Base-by-base conservation (phyloP, 768 basidiomycete genomes). In the Phylloporus arenicola region DNA sequence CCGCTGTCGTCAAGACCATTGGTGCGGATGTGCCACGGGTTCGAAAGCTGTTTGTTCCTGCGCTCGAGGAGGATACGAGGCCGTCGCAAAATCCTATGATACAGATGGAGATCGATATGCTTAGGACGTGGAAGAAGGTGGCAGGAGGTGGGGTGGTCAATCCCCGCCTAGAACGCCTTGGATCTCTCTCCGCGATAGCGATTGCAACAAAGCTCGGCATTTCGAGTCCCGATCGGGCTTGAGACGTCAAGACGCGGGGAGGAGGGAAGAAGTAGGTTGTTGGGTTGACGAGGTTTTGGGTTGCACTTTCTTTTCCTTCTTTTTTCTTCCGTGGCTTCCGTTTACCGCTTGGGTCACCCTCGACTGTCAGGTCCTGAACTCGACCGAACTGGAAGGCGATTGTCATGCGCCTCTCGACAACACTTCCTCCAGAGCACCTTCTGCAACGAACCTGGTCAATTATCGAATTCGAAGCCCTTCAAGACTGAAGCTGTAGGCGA, bases 31-130 rank as follows among this genome's bases (percentile, higher is more conserved):
- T 12, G 19, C 39, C 47, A 2, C 46, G 22, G 16, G 34, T 57
- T 20, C 52, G 45, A 1, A 49, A 43, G 20, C 0, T 48, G 17
- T 57, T 51, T 20, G 16, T 44, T 3, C 48, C 61, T 3, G 14
- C 46, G 20, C 55, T 53, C 12, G 51, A 48, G 14, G 25, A 30
- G 45, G 27, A 33, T 1, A 16, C 10, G 14, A 50, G 50, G 19
- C 35, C 9, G 2, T 46, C 42, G 11, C 52, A 5, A 29, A 47
- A 54, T 33, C 20, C 37, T 1, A 17, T 14, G 19, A 52, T 47
- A 6, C 51, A 49, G 17, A 51, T 45, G 1, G 53, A 51, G 43
- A 50, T 61, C 13, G 45, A 56, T 33, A 35, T 56, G 14, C 44
- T 46, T 0, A 24, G 53, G n/a, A 24, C 42, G 9, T 48, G 5